Conservation (phyloP, 257 asterid species). For the Nicotiana undulata region DNA sequence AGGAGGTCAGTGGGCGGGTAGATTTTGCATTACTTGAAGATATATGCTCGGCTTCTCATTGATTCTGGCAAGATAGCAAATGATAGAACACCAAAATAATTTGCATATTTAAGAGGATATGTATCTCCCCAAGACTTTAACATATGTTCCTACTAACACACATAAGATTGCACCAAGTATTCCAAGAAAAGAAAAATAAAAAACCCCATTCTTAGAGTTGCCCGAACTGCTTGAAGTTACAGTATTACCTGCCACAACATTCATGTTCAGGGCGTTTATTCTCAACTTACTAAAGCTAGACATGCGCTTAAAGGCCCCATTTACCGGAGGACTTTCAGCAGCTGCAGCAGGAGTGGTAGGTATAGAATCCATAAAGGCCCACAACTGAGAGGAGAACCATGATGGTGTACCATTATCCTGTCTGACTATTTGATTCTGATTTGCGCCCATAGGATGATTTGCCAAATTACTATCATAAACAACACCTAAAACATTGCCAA, state of each 20-base stretch:
- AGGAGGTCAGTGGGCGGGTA: background rate
- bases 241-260: constrained; percentile 46
- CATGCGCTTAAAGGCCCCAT: constrained; percentile 63
- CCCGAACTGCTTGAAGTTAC: constrained; percentile 41
- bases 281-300: constrained; percentile 83
- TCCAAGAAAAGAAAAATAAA: constrained; percentile 57
- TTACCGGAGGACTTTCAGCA: constrained; percentile 72
- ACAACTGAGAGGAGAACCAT: constrained; percentile 66
- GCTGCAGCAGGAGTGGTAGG: constrained; percentile 98
- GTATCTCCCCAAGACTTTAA: constrained; percentile 12
- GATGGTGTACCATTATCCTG: constrained; percentile 61
- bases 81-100: constrained; percentile 14
- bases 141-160: constrained; percentile 40
- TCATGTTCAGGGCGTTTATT: constrained; percentile 35
- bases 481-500: constrained; percentile 66
- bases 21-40: background rate
- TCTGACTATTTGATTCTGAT: constrained; percentile 31
- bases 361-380: constrained; percentile 96
- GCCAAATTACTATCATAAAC: constrained; percentile 33
- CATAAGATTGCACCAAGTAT: constrained; percentile 67
- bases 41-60: constrained; percentile 13
- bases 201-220: constrained; percentile 39
- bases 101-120: constrained; percentile 19
- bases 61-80: constrained; percentile 16
- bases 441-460: constrained; percentile 42